Evolutionary conservation across 164 flowering plant genomes (phyloP).

Genomic region (Annona cherimola): DNA sequence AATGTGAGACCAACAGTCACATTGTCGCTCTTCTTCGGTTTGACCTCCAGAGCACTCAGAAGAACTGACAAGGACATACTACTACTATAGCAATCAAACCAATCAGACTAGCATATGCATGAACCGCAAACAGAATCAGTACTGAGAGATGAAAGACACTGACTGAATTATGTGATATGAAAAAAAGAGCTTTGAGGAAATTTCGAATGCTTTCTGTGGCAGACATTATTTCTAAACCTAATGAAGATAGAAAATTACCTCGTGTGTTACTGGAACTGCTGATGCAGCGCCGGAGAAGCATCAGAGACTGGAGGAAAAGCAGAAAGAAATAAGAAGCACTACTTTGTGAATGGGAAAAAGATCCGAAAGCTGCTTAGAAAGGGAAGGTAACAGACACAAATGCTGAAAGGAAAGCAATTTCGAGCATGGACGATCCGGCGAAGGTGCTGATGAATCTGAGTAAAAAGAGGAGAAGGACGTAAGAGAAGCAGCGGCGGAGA

Average conservation of each 20-base stretch:
- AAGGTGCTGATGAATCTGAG: conserved; percentile 86
- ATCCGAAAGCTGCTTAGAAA: background rate
- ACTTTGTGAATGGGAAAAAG: background rate
- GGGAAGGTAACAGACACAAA: conserved; percentile 40
- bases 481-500: conserved; percentile 5
- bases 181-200: no score
- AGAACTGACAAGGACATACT: conserved; percentile 12
- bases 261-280: conserved; percentile 12
- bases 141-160: no score
- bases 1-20: conserved; percentile 16
- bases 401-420: conserved; percentile 48
- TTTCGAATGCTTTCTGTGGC: no score
- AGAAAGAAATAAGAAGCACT: background rate
- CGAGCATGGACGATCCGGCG: conserved; percentile 76
- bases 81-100: background rate
- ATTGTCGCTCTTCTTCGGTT: conserved; percentile 44
- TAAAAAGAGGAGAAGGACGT: background rate
- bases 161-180: no score
- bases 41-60: conserved; percentile 8
- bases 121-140: no score
- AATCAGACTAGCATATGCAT: no score
- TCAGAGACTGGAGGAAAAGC: conserved; percentile 30
- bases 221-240: no score
- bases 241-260: conserved; percentile 24
- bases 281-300: conserved; percentile 47